phyloP scores from a whole-genome alignment of 805 yeast genomes.

The Candida quercuum region DNA sequence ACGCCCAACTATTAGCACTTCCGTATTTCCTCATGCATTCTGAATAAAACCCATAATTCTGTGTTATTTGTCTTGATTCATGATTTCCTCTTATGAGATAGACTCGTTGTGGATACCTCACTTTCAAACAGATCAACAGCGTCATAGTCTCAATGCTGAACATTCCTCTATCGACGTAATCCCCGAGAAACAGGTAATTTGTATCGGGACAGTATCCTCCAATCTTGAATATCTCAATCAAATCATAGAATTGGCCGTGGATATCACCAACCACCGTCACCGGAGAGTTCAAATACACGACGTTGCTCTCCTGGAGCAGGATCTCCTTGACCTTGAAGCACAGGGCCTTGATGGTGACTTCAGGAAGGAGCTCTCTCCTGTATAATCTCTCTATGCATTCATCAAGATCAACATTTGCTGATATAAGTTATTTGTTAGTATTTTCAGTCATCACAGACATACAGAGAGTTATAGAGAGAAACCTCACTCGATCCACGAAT shows the following conservation, averaged over 20 bases:
- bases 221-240: conserved; percentile 85
- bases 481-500: too few species aligned
- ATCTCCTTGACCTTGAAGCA: conserved; percentile 82
- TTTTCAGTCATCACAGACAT: too few species aligned
- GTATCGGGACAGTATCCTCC: conserved; percentile 94
- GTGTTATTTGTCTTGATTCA: conserved; percentile 94
- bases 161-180: conserved; percentile 93
- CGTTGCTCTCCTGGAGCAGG: conserved; percentile 76
- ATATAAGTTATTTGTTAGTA: too few species aligned
- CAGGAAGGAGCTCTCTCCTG: conserved; percentile 62
- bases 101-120: conserved; percentile 83
- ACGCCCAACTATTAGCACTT: conserved; percentile 72
- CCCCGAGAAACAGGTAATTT: conserved; percentile 89
- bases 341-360: conserved; percentile 60
- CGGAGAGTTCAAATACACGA: conserved; percentile 78
- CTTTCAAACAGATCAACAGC: conserved; percentile 71
- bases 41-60: conserved; percentile 93
- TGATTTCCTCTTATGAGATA: conserved; percentile 89
- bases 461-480: too few species aligned
- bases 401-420: conserved; percentile 47
- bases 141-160: conserved; percentile 92
- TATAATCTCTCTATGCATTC: conserved; percentile 64
- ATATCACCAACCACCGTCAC: conserved; percentile 96
- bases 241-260: conserved; percentile 94
- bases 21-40: conserved; percentile 92